phyloP scores from a whole-genome alignment of 495 filamentous ascomycete genomes.

The Sabuloglossum arenarium region DNA sequence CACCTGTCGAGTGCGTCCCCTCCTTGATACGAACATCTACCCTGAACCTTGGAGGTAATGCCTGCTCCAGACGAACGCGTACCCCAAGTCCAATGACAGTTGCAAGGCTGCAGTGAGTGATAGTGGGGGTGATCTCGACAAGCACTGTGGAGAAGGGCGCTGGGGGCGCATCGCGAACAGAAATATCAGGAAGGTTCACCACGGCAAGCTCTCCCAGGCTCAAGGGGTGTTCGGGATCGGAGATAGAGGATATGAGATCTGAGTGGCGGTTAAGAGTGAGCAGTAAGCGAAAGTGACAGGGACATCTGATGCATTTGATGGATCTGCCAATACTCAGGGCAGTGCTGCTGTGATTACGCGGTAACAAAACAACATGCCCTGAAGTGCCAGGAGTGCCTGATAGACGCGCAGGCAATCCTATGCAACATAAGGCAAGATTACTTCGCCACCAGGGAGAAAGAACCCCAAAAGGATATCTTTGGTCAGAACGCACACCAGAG shows the following conservation, averaged over 20 bases:
- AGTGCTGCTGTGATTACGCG: too few relatives aligned
- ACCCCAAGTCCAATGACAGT: constrained; percentile 94
- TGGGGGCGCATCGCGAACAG: constrained; percentile 43
- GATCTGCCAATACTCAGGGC: too few relatives aligned
- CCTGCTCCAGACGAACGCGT: constrained; percentile 72
- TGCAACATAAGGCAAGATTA: background rate
- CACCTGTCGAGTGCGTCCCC: constrained; percentile 83
- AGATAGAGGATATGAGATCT: constrained; percentile 88
- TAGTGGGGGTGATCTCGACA: constrained; percentile 81
- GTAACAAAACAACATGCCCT: too few relatives aligned
- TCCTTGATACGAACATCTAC: constrained; percentile 88
- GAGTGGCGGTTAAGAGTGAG: constrained; percentile 10
- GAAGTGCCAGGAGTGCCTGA: too few relatives aligned
- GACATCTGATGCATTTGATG: background rate
- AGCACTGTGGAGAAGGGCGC: constrained; percentile 32
- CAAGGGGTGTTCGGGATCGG: constrained; percentile 88
- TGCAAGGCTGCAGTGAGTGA: constrained; percentile 88
- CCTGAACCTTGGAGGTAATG: constrained; percentile 77
- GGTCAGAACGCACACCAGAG: background rate
- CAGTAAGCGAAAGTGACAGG: background rate
- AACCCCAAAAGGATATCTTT: background rate
- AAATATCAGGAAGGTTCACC: constrained; percentile 81
- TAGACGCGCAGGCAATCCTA: too few relatives aligned
- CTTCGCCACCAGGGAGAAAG: background rate
- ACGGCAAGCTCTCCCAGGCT: constrained; percentile 84